Evolutionary conservation across 805 yeast genomes (phyloP), one percentile per base, ranked within the genome.

Genomic region (Ogataea chonburiensis): DNA sequence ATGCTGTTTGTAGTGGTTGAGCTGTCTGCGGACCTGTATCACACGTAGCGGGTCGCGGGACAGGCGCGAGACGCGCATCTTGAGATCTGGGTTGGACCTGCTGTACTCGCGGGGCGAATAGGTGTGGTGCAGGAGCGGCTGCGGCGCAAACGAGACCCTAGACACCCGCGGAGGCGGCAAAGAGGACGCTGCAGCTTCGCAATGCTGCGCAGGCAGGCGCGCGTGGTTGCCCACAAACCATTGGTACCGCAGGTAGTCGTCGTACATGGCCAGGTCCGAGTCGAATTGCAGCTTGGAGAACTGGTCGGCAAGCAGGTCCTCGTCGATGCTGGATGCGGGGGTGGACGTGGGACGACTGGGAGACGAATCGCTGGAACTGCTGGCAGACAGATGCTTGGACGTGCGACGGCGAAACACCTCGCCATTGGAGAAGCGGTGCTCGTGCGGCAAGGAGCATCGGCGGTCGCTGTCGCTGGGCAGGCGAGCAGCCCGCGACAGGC

Each of bases 1-100:
- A 19, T 40, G 44, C 43, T 74, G 69, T 54, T 84, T 84, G 61
- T 63, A 82, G 17, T 67, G 63, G 51, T 84, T 84, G 49, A 84
- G 57, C 53, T 84, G 91, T 24, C 64, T 60, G 55, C 85, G 77
- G 46, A 84, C 77, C 34, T 67, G 68, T 44, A 68, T 70, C 38
- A 80, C 70, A 45, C 71, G 63, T 17, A 57, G 56, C 3, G 79
- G 75, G 38, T 75, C 73, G n/a, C 71, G 60, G 5, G 64, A 58
- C 8, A 57, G 43, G 49, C 68, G 53, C 42, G 73, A 61, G 53
- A 71, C 4, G 49, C 41, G 57, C 68, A 75, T 22, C n/a, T 77
- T 75, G 40, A 75, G 70, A 7, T 63, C 64, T 55, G 60, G 67
- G 56, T 69, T 79, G 63, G 63, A 70, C 33, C 86, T 66, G 47